Evolutionary conservation across 192 early-diverging fungal genomes (phyloP).

Genomic region (Geranomyces michiganensis): DNA sequence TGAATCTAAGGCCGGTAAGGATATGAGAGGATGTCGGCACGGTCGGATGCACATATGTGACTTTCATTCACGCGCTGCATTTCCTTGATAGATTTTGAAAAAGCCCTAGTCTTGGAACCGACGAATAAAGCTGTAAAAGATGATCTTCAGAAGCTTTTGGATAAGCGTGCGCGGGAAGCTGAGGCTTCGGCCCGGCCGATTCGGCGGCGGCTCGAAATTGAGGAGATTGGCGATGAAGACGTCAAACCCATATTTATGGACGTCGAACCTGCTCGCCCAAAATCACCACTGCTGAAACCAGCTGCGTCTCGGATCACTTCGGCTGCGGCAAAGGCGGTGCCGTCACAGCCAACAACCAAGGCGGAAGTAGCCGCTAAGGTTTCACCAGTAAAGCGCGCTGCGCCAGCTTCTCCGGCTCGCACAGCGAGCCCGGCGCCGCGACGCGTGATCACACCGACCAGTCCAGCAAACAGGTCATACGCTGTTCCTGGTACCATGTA

Average conservation of each 20-base stretch:
- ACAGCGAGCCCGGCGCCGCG: background rate
- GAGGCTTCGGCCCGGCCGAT: constrained; percentile 29
- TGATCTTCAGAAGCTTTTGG: constrained; percentile 41
- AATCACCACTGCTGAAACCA: background rate
- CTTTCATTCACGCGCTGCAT: background rate
- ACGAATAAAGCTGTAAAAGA: constrained; percentile 63
- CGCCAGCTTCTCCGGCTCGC: background rate
- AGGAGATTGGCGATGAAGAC: constrained; percentile 51
- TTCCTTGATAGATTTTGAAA: constrained; percentile 59
- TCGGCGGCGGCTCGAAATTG: constrained; percentile 57
- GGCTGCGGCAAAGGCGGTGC: background rate
- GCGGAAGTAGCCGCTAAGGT: background rate
- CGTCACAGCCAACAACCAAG: background rate
- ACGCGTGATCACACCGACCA: background rate
- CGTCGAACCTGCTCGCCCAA: background rate
- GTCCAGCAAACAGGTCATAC: background rate
- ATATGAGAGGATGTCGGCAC: no score
- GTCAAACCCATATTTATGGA: constrained; percentile 14
- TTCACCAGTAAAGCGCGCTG: background rate
- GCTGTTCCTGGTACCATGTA: constrained; percentile 56
- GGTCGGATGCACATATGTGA: no score
- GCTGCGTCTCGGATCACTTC: background rate
- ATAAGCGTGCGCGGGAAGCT: constrained; percentile 6
- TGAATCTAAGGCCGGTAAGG: constrained; percentile 58
- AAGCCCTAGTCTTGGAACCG: constrained; percentile 68